Conservation (phyloP, 129 eudicot genomes). For the Mikania micrantha region DNA sequence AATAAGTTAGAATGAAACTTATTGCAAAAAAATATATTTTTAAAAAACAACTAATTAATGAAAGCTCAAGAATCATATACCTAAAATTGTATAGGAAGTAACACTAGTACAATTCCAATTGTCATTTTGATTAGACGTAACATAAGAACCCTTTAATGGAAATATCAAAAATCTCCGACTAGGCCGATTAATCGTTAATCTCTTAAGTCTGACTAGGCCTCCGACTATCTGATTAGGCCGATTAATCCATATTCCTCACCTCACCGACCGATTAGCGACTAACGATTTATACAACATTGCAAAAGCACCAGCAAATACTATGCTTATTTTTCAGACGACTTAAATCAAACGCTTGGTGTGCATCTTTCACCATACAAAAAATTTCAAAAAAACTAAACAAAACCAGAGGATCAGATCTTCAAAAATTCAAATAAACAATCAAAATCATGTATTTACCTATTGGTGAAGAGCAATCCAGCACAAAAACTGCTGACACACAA, state of each 20-base stretch:
- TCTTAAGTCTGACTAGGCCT: too few relatives aligned
- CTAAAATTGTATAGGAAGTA: background rate
- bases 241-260: too few relatives aligned
- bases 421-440: background rate
- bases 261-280: too few relatives aligned
- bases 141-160: too few relatives aligned
- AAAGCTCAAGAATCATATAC: slow-evolving; percentile 5
- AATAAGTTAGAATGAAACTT: too few relatives aligned
- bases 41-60: slow-evolving; percentile 6
- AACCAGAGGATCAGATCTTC: background rate
- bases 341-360: background rate
- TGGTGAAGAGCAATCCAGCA: slow-evolving; percentile 86
- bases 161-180: too few relatives aligned
- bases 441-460: slow-evolving; percentile 43
- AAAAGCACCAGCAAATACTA: too few relatives aligned
- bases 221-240: too few relatives aligned
- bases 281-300: too few relatives aligned
- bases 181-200: too few relatives aligned
- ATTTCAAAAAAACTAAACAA: background rate
- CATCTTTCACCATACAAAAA: background rate
- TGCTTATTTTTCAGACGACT: background rate
- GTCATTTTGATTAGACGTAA: too few relatives aligned
- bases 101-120: background rate
- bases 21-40: slow-evolving; percentile 12
- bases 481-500: slow-evolving; percentile 82